A percentile compares a stretch with the other conserved stretches of the same genome.
phyloP scores from a whole-genome alignment of 2,329 filamentous ascomycete species.

The Ceratocystis albifundus region DNA sequence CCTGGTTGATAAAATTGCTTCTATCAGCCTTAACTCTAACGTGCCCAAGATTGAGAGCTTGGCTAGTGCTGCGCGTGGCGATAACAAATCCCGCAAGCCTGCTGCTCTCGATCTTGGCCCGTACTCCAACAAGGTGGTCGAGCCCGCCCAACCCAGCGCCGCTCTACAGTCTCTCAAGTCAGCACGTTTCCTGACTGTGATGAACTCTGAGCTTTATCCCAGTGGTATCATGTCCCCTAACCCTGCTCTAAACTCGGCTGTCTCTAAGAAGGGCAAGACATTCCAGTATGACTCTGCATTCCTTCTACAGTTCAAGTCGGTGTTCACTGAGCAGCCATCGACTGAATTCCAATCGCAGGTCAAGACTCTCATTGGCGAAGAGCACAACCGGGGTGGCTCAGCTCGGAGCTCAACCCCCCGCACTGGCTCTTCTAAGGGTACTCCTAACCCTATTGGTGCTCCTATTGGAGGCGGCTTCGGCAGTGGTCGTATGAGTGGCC shows the following conservation, averaged over 20 bases:
- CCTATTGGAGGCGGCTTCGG: conserved; percentile 35
- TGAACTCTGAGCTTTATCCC: conserved; percentile 71
- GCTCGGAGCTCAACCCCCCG: conserved; percentile 53
- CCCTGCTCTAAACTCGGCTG: conserved; percentile 72
- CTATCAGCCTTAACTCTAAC: conserved; percentile 40
- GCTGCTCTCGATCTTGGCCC: conserved; percentile 74
- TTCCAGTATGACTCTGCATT: conserved; percentile 96
- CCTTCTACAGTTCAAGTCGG: conserved; percentile 87
- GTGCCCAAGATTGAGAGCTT: conserved; percentile 36
- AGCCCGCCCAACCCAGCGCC: conserved; percentile 85
- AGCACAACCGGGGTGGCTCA: conserved; percentile 28
- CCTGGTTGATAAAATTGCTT: conserved; percentile 40
- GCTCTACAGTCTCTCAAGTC: conserved; percentile 89
- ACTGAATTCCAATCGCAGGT: conserved; percentile 86
- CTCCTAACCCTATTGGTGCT: conserved; percentile 43
- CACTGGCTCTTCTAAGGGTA: conserved; percentile 32
- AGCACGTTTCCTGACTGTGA: conserved; percentile 72
- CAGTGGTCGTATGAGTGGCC: conserved; percentile 19
- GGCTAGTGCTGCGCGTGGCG: conserved; percentile 33
- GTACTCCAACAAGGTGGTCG: conserved; percentile 71
- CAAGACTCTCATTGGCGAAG: conserved; percentile 72
- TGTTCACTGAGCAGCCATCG: conserved; percentile 94
- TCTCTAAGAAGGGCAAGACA: conserved; percentile 64
- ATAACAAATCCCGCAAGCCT: conserved; percentile 63
- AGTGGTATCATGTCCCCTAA: conserved; percentile 78